Evolutionary conservation across 2,329 filamentous ascomycete species (phyloP), one percentile per base, ranked within the genome.

Genomic region (Arachnopeziza araneosa): DNA sequence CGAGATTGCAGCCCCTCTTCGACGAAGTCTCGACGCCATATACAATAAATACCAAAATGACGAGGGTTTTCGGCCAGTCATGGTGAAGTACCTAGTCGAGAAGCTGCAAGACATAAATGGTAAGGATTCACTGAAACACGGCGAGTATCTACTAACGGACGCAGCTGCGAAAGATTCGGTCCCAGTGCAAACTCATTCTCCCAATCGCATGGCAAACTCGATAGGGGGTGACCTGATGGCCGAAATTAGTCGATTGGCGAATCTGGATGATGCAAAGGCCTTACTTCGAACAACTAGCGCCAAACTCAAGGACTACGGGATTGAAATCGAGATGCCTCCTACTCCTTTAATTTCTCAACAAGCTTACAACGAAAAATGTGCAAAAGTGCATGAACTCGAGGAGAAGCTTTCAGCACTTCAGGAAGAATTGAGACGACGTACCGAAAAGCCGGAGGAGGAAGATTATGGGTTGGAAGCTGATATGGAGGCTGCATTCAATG

Each of bases 381-480:
- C 12, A 44, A 12, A 44, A 44, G 17, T 44, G 17, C 12, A 44
- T 14, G 36, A 44, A 14, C 36, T 44, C 17, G 17, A 44, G 17
- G 6, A 44, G 10, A 44, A 44, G 17, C 17, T 44, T 4, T 4
- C 4, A 44, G 17, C 12, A 17, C 36, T 44, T 44, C 12, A 44
- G 17, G 17, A 19, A 44, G 12, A 44, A 44, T 19, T 44, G 36
- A 44, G 36, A 19, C 36, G 10, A 19, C 12, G 12, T 12, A 44
- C 36, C 17, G 36, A 44, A 19, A 44, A 44, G 17, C 4, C 36
- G 12, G 4, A 44, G 12, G 36, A 44, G 36, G 36, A 53, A 52
- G 48, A 24, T 2, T 9, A 56, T 36, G 58, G 58, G 58, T 56
- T 63, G 17, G 12, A 44, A 19, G 36, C 36, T 5, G 36, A 44